These are phyloP conservation scores for Theobroma cacao DNA, from an alignment of 345 rosid genomes.

Conservation along the genomic window DNA sequence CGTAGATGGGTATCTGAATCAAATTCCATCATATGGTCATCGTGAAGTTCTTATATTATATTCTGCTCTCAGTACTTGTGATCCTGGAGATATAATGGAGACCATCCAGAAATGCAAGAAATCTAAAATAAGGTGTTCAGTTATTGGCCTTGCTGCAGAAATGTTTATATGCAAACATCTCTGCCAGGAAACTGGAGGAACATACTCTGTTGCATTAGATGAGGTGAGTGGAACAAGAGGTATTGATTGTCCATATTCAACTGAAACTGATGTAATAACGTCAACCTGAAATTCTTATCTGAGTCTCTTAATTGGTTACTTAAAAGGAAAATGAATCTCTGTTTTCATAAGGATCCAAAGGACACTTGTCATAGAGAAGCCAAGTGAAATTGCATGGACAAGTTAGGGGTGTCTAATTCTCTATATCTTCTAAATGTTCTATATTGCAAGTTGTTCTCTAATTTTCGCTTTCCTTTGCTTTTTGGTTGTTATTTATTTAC, in stretches of 20 bases:
- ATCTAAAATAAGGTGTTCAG: slow-evolving; percentile 81
- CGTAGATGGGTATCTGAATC: slow-evolving; percentile 60
- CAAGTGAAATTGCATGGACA: slow-evolving; percentile 16
- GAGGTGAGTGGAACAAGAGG: slow-evolving; percentile 47
- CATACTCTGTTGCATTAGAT: slow-evolving; percentile 75
- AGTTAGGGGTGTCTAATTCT: slow-evolving; percentile 36
- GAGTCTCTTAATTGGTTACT: not conserved
- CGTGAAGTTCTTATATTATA: slow-evolving; percentile 84
- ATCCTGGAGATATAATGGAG: slow-evolving; percentile 92
- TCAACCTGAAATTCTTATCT: not conserved
- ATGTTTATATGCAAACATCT: slow-evolving; percentile 86
- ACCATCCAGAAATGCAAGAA: slow-evolving; percentile 79
- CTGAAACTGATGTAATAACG: not conserved
- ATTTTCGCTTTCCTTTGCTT: slow-evolving; percentile 16
- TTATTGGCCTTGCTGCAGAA: slow-evolving; percentile 92
- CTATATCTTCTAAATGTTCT: slow-evolving; percentile 60
- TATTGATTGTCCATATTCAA: not conserved
- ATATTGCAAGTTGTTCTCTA: slow-evolving; percentile 51
- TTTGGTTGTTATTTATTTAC: not conserved
- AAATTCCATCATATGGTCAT: slow-evolving; percentile 86
- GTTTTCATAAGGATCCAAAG: slow-evolving; percentile 51
- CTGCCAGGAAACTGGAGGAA: slow-evolving; percentile 89
- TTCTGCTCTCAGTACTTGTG: slow-evolving; percentile 82
- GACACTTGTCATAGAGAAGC: slow-evolving; percentile 40
- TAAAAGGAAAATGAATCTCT: slow-evolving; percentile 26